Evolutionary conservation across 371 early-diverging fungal genomes (phyloP), one percentile per base, ranked within the genome.

Genomic region (Smittium mucronatum): DNA sequence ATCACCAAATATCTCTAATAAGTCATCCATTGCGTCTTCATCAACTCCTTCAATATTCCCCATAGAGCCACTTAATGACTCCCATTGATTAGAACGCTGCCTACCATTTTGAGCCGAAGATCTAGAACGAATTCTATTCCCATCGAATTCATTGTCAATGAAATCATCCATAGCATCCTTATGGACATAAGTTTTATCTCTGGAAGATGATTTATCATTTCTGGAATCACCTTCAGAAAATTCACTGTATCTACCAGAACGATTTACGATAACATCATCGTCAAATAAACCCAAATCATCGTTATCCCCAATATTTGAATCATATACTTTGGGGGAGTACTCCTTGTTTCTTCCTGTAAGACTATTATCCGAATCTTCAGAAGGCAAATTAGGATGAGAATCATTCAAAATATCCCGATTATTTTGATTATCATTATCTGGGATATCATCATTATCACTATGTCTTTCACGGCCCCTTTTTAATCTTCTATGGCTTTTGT

Each of bases 1-100:
- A 72, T 91, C 93, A 30, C 92, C 96, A 78, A 96, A 95, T 29
- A 94, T 88, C 64, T 93, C 91, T 70, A 87, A 85, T 76, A 92
- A 85, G 70, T 94, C 92, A 47, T 83, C 78, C 83, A 88, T 85
- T n/a, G 86, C 87, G 66, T 91, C 91, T 71, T 69, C 71, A 58
- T 74, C 73, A 25, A 75, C 64, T 26, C 69, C 61, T 30, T 71
- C 71, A n/a, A 73, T 68, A 58, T 73, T 73, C 57, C 59, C 64
- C 59, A 70, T 35, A 17, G 65, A 60, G 69, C 47, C 47, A 31
- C 61, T 36, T 69, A 68, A 34, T 8, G 25, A 26, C 28, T 58
- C 57, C 25, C 70, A 58, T 36, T 64, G 31, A 61, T 67, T 28
- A 64, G 75, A 70, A 57, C 21, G 8, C 25, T 34, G 33, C 34